Conservation (phyloP, 2,329 filamentous ascomycete species). For the Lachnellula subtilissima region DNA sequence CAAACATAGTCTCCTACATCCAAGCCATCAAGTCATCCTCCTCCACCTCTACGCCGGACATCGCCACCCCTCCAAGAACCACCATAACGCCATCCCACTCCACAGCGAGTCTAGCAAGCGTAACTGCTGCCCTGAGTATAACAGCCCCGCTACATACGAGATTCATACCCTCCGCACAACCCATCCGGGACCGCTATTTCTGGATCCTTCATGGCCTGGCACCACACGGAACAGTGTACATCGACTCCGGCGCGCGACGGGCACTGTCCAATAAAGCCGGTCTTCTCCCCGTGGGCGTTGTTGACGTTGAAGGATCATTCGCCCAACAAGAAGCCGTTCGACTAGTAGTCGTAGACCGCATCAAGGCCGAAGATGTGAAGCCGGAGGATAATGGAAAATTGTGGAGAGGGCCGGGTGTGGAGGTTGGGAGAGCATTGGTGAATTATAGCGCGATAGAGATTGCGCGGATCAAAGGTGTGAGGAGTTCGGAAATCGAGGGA, state of each 20-base stretch:
- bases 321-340: slow-evolving; percentile 89
- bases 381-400: slow-evolving; percentile 34
- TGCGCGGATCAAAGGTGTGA: slow-evolving; percentile 72
- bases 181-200: slow-evolving; percentile 90
- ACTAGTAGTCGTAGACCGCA: slow-evolving; percentile 70
- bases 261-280: slow-evolving; percentile 81
- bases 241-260: slow-evolving; percentile 81
- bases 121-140: slow-evolving; percentile 22
- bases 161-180: slow-evolving; percentile 78
- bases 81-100: slow-evolving; percentile 8
- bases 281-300: slow-evolving; percentile 82
- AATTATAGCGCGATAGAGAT: slow-evolving; percentile 92
- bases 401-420: slow-evolving; percentile 51
- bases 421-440: slow-evolving; percentile 84
- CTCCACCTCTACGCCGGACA: slow-evolving; percentile 3
- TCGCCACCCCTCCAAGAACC: slow-evolving; percentile 18
- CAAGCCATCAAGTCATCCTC: slow-evolving; percentile 50
- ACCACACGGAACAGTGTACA: slow-evolving; percentile 86
- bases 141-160: slow-evolving; percentile 76
- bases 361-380: slow-evolving; percentile 5
- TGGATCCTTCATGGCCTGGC: slow-evolving; percentile 92
- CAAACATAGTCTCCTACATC: slow-evolving; percentile 77
- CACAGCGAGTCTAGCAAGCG: neutral
- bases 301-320: slow-evolving; percentile 84
- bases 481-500: slow-evolving; percentile 74